Evolutionary conservation across 805 yeast species (phyloP).

Genomic region (Osmozyma mogii): DNA sequence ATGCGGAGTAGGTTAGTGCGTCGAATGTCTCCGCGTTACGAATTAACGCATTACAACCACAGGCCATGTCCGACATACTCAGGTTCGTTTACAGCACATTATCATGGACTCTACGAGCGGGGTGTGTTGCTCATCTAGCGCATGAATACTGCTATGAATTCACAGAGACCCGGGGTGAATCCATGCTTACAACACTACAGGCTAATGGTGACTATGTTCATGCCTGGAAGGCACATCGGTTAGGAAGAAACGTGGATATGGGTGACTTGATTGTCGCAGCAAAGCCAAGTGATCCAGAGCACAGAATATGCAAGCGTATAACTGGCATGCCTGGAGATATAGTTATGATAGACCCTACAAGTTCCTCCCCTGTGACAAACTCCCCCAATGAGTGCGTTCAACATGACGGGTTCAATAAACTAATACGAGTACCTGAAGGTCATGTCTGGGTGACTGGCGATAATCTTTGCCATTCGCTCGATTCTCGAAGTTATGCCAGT

Average conservation of each 20-base stretch:
- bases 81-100: constrained; percentile 25
- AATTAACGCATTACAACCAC: too few relatives aligned
- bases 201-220: constrained; percentile 72
- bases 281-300: constrained; percentile 84
- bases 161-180: constrained; percentile 82
- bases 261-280: constrained; percentile 87
- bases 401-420: constrained; percentile 43
- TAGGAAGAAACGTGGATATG: constrained; percentile 57
- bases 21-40: too few relatives aligned
- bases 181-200: constrained; percentile 88
- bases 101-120: constrained; percentile 51
- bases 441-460: constrained; percentile 98
- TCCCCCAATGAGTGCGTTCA: constrained; percentile 16
- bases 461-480: constrained; percentile 77
- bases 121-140: constrained; percentile 59
- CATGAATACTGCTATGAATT: constrained; percentile 64
- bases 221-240: constrained; percentile 53
- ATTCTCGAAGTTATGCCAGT: constrained; percentile 84
- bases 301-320: constrained; percentile 84
- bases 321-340: constrained; percentile 96
- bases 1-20: too few relatives aligned
- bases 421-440: constrained; percentile 79
- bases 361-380: constrained; percentile 36
- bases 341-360: constrained; percentile 73
- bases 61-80: too few relatives aligned